phyloP scores from a whole-genome alignment of 1,284 basidiomycete genomes.

The Fomitopsis betulina region DNA sequence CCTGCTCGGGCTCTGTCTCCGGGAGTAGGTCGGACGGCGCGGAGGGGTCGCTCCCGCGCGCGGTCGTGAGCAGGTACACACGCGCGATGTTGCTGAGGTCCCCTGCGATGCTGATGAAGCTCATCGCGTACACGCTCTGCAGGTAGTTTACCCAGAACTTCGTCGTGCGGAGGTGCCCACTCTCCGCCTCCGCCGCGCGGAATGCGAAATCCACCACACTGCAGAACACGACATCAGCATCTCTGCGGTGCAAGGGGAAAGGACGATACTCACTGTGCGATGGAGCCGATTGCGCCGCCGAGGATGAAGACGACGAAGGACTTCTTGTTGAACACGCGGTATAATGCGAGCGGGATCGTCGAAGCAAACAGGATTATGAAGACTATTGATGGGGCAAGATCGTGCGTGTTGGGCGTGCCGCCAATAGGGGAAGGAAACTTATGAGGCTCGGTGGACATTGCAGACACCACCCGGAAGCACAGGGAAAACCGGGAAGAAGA shows the following conservation, averaged over 20 bases:
- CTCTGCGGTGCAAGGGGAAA: too few species aligned
- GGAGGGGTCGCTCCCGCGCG: slow-evolving; percentile 8
- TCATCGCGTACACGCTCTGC: slow-evolving; percentile 26
- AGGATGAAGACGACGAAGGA: slow-evolving; percentile 13
- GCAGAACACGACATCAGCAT: not conserved
- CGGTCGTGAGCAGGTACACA: slow-evolving; percentile 27
- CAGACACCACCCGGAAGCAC: not conserved
- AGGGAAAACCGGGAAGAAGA: not conserved
- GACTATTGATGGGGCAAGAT: slow-evolving; percentile 17
- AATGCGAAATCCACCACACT: slow-evolving; percentile 24
- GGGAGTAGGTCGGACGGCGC: not conserved
- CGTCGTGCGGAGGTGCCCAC: slow-evolving; percentile 15
- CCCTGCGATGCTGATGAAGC: slow-evolving; percentile 26
- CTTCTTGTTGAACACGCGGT: slow-evolving; percentile 5
- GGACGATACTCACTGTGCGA: slow-evolving; percentile 13
- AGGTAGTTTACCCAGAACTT: slow-evolving; percentile 26
- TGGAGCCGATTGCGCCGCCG: slow-evolving; percentile 9
- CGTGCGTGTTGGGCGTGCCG: slow-evolving; percentile 14
- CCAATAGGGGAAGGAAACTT: slow-evolving; percentile 21
- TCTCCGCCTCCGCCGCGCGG: slow-evolving; percentile 25
- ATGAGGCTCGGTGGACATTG: not conserved
- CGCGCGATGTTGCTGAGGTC: slow-evolving; percentile 24
- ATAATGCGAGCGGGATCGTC: slow-evolving; percentile 12
- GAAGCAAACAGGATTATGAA: slow-evolving; percentile 13
- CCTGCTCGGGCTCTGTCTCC: not conserved